Conservation (phyloP, 192 early-diverging fungal species). For the Bifiguratus adelaidae region DNA sequence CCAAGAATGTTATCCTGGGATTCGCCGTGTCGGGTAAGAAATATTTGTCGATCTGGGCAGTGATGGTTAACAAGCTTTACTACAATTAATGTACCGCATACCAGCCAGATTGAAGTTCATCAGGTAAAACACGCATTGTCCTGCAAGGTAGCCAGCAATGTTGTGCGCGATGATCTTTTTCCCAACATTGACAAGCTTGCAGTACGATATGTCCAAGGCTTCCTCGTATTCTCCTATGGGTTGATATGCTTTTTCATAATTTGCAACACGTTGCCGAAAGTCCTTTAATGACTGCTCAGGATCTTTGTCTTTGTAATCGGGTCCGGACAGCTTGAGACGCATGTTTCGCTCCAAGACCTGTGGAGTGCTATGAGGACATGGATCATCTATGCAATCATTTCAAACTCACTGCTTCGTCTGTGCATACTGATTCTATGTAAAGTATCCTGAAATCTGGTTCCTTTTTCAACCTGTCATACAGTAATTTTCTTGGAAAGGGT, state of each 20-base stretch:
- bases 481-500: constrained; percentile 27
- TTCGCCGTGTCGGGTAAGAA: constrained; percentile 91
- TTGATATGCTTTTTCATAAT: constrained; percentile 92
- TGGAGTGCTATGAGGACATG: background rate
- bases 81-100: constrained; percentile 14
- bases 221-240: constrained; percentile 80
- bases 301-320: constrained; percentile 86
- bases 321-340: constrained; percentile 82
- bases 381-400: constrained; percentile 8
- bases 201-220: constrained; percentile 68
- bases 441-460: constrained; percentile 59
- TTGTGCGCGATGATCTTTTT: constrained; percentile 93
- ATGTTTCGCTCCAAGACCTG: constrained; percentile 74
- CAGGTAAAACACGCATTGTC: constrained; percentile 94
- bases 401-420: constrained; percentile 37
- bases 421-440: constrained; percentile 83
- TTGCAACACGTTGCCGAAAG: constrained; percentile 74
- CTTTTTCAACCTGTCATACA: constrained; percentile 45
- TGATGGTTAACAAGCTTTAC: background rate
- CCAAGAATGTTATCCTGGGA: constrained; percentile 73
- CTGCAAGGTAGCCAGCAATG: constrained; percentile 84
- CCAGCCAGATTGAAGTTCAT: constrained; percentile 93
- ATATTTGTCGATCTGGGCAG: constrained; percentile 60
- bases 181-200: constrained; percentile 95
- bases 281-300: constrained; percentile 73